A percentile compares a stretch with the other conserved stretches of the same genome.
Evolutionary conservation across 2,329 filamentous ascomycete species (phyloP).

Genomic region (Fusarium ramigenum): DNA sequence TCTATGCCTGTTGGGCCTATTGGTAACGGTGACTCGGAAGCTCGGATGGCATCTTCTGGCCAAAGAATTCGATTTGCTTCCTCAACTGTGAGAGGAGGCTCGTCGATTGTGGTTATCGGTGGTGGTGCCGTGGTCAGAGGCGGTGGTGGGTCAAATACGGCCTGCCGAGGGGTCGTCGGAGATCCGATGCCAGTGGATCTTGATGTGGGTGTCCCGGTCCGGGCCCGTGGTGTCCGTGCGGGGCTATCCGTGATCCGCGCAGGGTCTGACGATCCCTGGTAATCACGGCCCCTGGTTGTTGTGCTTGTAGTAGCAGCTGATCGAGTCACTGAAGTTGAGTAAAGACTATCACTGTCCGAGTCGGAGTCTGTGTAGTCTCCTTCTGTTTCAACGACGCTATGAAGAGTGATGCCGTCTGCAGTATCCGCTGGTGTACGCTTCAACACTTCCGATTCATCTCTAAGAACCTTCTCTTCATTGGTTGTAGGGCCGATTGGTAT

Average conservation of each 20-base stretch:
- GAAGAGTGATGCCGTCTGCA: slow-evolving; percentile 44
- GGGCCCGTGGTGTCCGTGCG: slow-evolving; percentile 27
- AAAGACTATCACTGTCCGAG: slow-evolving; percentile 39
- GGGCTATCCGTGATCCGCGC: slow-evolving; percentile 30
- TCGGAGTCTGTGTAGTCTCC: slow-evolving; percentile 38
- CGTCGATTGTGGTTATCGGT: slow-evolving; percentile 33
- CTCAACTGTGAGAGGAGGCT: slow-evolving; percentile 51
- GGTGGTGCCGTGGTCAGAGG: slow-evolving; percentile 6
- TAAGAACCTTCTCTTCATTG: slow-evolving; percentile 49
- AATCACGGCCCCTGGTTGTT: slow-evolving; percentile 14
- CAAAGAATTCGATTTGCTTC: slow-evolving; percentile 53
- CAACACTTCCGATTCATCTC: slow-evolving; percentile 44
- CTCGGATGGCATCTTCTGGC: slow-evolving; percentile 45
- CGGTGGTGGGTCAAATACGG: slow-evolving; percentile 6
- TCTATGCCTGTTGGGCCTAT: slow-evolving; percentile 29
- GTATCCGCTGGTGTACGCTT: slow-evolving; percentile 42
- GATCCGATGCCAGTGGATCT: slow-evolving; percentile 29
- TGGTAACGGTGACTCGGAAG: slow-evolving; percentile 12
- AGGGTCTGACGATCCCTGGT: slow-evolving; percentile 26
- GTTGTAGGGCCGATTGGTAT: slow-evolving; percentile 39
- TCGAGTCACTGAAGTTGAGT: slow-evolving; percentile 30
- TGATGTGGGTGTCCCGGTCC: slow-evolving; percentile 33
- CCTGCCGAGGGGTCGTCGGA: slow-evolving; percentile 34
- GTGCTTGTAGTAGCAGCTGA: slow-evolving; percentile 24
- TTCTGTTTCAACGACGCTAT: slow-evolving; percentile 44